Base-by-base conservation (phyloP, 2,329 filamentous ascomycete species). In the Cryphonectria naterciae region DNA sequence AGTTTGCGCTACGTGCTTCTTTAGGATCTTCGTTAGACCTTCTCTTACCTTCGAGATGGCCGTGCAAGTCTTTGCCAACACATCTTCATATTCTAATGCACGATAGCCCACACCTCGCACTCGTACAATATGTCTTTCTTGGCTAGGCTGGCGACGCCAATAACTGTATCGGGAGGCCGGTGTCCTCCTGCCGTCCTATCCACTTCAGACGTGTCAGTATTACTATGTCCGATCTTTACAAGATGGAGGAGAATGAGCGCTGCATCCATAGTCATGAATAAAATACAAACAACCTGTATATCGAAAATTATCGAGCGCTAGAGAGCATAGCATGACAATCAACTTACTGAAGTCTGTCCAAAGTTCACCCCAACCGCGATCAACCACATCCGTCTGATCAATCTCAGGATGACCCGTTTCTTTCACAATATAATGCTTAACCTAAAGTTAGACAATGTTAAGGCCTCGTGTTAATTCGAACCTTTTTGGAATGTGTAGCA, bases 391-490 rank as follows among this genome's bases (percentile, higher is more conserved):
- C 7, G 63, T 56, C 6, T 52, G 65, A 28, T 70, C 69, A n/a
- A 68, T 41, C 46, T 68, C 49, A 13, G 69, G 60, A 41, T 70
- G 6, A 4, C 66, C 69, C 8, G 61, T 70, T 41, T 70, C 69
- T 61, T 70, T 70, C 11, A 70, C 65, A 41, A 70, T 68, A 60
- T 70, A 70, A 13, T 70, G 69, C 49, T 68, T 70, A 32, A 70
- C 69, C 69, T 63, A 7, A 5, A 32, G 35, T 7, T 13, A 8
- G 5, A 17, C 2, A 6, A 28, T 28, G 54, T 32, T 19, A 17
- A 8, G 28, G 35, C 32, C 1, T 11, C 37, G 37, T 39, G 11
- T 19, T 19, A 6, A 17, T 15, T 35, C 4, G 15, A 32, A 8
- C 15, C 15, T 17, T 3, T 28, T 25, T 13, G 13, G 28, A n/a